A percentile compares a stretch with the other conserved stretches of the same genome.
Conservation (phyloP, 371 early-diverging fungal genomes). For the Amoeboaphelidium protococcarum region DNA sequence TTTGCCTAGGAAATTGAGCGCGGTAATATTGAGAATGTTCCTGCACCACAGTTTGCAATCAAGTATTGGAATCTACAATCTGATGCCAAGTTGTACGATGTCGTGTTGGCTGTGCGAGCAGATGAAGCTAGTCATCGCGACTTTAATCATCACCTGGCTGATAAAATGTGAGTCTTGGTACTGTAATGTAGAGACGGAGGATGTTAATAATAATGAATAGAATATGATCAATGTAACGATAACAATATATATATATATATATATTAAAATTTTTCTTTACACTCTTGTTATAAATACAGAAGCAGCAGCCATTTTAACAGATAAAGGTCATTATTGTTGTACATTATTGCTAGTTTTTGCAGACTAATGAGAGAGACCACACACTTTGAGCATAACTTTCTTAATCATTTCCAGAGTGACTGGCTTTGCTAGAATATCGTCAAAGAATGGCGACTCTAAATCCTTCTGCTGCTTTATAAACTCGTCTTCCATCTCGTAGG, state of each 20-base stretch:
- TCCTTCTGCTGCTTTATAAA: not conserved
- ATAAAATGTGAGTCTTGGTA: not conserved
- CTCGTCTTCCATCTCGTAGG: conserved; percentile 19
- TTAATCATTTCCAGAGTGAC: not conserved
- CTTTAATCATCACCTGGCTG: conserved; percentile 6
- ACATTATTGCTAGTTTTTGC: not conserved
- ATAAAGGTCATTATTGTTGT: not conserved
- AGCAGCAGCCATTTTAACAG: not conserved
- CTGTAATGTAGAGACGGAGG: not conserved
- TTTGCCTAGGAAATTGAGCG: conserved; percentile 8
- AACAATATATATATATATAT: not conserved
- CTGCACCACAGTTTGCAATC: conserved; percentile 9
- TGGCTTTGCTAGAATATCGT: not conserved
- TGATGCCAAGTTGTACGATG: conserved; percentile 7
- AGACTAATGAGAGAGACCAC: not conserved
- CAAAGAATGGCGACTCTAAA: not conserved
- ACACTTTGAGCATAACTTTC: not conserved
- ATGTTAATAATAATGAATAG: not conserved
- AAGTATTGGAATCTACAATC: conserved; percentile 10
- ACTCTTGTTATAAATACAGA: not conserved
- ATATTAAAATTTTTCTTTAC: not conserved
- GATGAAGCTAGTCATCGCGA: conserved; percentile 14
- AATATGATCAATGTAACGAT: not conserved
- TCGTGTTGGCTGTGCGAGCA: conserved; percentile 11
- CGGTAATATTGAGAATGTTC: conserved; percentile 8